Percentiles rank a stretch among this genome's conserved stretches.
Evolutionary conservation across 1,284 basidiomycete genomes (phyloP).

Genomic region (Pseudozyma hubeiensis): DNA sequence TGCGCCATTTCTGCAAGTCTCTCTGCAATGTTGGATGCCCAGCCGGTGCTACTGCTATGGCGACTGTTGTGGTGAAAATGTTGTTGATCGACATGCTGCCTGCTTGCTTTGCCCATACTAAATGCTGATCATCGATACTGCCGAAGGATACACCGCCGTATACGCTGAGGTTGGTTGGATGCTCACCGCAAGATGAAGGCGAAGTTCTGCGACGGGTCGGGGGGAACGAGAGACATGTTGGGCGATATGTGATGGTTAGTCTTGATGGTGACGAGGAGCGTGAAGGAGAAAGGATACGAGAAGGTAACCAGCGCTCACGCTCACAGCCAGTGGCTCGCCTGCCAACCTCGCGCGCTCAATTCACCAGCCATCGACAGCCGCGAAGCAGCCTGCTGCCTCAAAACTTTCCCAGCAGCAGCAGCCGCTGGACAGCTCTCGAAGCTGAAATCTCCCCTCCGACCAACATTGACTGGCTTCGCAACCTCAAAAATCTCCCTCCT

Average conservation of each 20-base stretch:
- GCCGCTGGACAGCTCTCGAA: not conserved
- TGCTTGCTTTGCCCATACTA: constrained; percentile 9
- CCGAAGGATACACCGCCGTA: not conserved
- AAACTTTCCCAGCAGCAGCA: not conserved
- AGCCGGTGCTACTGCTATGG: no score
- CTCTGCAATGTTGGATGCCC: no score
- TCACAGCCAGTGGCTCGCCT: not conserved
- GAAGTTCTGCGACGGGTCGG: constrained; percentile 69
- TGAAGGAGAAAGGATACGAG: constrained; percentile 24
- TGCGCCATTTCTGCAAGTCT: no score
- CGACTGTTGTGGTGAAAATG: not conserved
- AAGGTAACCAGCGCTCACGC: constrained; percentile 1
- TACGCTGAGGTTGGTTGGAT: constrained; percentile 15
- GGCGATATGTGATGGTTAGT: constrained; percentile 39
- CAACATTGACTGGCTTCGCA: not conserved
- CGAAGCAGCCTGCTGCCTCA: not conserved
- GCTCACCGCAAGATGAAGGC: constrained; percentile 68
- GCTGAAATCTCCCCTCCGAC: no score
- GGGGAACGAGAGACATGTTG: constrained; percentile 66
- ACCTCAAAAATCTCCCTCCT: no score
- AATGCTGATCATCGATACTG: constrained; percentile 23
- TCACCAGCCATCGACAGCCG: no score
- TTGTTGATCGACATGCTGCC: constrained; percentile 5
- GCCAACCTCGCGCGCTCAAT: not conserved
- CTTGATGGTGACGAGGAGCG: constrained; percentile 54